Percentiles rank a stretch among this genome's conserved stretches.
Conservation (phyloP, 1,284 basidiomycete genomes). For the Cutaneotrichosporon sp. region DNA sequence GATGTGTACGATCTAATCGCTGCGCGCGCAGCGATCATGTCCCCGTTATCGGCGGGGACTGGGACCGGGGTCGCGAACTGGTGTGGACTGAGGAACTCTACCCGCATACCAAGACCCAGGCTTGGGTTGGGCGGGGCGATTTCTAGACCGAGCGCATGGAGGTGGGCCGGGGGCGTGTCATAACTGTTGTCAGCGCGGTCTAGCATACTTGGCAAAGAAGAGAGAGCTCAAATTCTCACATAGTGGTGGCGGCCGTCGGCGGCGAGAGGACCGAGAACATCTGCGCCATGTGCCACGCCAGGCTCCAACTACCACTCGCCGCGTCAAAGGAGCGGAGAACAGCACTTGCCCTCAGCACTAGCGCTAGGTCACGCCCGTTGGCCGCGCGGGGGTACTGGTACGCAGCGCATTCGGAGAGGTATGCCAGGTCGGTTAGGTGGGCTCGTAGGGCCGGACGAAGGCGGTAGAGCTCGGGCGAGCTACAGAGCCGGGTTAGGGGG, state of each 20-base stretch:
- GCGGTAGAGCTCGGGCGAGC: neutral
- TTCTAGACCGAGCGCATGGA: neutral
- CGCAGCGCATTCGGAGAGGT: neutral
- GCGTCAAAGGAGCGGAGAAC: neutral
- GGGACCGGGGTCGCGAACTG: neutral
- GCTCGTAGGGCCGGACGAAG: neutral
- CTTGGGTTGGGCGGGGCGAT: neutral
- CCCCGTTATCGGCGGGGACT: neutral
- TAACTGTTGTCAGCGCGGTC: neutral
- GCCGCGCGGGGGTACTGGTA: neutral
- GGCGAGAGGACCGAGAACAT: neutral
- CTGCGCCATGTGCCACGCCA: slow-evolving; percentile 8
- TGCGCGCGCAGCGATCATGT: neutral
- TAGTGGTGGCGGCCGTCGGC: neutral
- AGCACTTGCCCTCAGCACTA: slow-evolving; percentile 1
- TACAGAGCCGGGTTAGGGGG: neutral
- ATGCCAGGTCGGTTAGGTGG: neutral
- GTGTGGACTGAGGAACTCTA: slow-evolving; percentile 5
- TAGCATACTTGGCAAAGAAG: too few species aligned
- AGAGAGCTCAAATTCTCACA: neutral
- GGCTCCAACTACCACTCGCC: neutral
- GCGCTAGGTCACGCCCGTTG: neutral
- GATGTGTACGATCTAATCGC: neutral
- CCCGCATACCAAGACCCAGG: neutral
- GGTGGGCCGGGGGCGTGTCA: neutral